Evolutionary conservation across 805 yeast species (phyloP), one percentile per base, ranked within the genome.

Genomic region (Kodamaea restingae): DNA sequence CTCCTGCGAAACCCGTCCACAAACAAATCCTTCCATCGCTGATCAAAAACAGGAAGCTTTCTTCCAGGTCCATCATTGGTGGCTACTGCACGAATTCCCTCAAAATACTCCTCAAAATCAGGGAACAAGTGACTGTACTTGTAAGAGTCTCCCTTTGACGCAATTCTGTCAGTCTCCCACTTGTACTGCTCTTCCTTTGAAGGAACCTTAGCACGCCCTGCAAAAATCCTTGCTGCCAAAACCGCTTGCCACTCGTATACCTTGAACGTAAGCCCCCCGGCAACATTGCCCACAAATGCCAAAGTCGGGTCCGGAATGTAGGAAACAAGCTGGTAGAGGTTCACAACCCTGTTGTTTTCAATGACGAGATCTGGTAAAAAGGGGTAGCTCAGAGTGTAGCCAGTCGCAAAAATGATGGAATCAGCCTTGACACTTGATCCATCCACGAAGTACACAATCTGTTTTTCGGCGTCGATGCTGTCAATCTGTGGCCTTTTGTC

Each of bases 191-290:
- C 62, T 31, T 50, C 39, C 5, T 41, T 21, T 2, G 58, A 30
- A 3, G 71, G 71, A 4, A 65, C 42, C 3, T 44, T 30, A 1
- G 55, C 49, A 40, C 60, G 52, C 4, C 63, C 67, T 1, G 62
- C 48, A 27, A 58, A 51, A 31, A 55, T 56, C 21, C 70, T 44
- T 2, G 71, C 51, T 1, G 62, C 62, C 10, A 60, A 39, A 1
- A 63, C 59, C 1, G 70, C 66, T 45, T 69, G 74, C 49, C 56
- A 67, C 44, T 69, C 73, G 48, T 62, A 68, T 1, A 59, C 65
- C 33, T 67, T 52, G 46, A 67, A 66, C 0, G 69, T 58, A 18
- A 68, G 51, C 2, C 67, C 71, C 25, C 65, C 69, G 1, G 58
- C 53, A 35, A 67, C 63, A 4, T 59, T 55, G 7, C 73, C 72